These are phyloP conservation scores for Aspergillus carlsbadensis DNA, from an alignment of 495 filamentous ascomycete species.

Conservation along the genomic window DNA sequence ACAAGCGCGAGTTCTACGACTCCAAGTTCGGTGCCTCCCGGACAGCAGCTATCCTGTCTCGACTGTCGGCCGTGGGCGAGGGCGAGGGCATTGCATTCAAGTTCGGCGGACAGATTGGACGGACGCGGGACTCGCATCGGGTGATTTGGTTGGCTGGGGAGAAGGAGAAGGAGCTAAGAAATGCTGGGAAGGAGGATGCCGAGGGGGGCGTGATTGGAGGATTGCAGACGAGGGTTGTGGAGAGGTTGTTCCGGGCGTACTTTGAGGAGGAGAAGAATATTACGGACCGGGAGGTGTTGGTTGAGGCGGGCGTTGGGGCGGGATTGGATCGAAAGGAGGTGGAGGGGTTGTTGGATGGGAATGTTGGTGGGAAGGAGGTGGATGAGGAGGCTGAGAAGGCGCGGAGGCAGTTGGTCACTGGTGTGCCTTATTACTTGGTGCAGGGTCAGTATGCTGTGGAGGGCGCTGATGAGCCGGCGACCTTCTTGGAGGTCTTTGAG, in stretches of 20 bases:
- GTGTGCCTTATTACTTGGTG: slow-evolving; percentile 74
- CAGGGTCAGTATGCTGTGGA: slow-evolving; percentile 61
- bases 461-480: slow-evolving; percentile 62
- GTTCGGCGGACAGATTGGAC: slow-evolving; percentile 72
- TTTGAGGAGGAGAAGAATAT: slow-evolving; percentile 80
- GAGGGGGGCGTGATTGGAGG: slow-evolving; percentile 23
- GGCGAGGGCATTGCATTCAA: slow-evolving; percentile 70
- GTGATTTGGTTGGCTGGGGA: slow-evolving; percentile 68
- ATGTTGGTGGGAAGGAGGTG: slow-evolving; percentile 64
- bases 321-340: slow-evolving; percentile 61
- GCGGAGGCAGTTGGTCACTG: slow-evolving; percentile 55
- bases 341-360: slow-evolving; percentile 59
- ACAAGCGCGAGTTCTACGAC: slow-evolving; percentile 56
- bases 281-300: slow-evolving; percentile 59
- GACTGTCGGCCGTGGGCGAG: slow-evolving; percentile 57
- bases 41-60: slow-evolving; percentile 52
- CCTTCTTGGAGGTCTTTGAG: slow-evolving; percentile 56
- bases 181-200: slow-evolving; percentile 15
- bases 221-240: slow-evolving; percentile 62
- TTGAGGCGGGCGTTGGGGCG: slow-evolving; percentile 59
- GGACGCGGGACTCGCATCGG: slow-evolving; percentile 73
- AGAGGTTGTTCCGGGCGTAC: slow-evolving; percentile 68
- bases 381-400: slow-evolving; percentile 67
- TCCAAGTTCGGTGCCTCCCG: slow-evolving; percentile 61
- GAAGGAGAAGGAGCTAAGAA: slow-evolving; percentile 43